These are phyloP conservation scores for Pichia sp. DNA, from an alignment of 1,139 yeast species.

Conservation along the genomic window DNA sequence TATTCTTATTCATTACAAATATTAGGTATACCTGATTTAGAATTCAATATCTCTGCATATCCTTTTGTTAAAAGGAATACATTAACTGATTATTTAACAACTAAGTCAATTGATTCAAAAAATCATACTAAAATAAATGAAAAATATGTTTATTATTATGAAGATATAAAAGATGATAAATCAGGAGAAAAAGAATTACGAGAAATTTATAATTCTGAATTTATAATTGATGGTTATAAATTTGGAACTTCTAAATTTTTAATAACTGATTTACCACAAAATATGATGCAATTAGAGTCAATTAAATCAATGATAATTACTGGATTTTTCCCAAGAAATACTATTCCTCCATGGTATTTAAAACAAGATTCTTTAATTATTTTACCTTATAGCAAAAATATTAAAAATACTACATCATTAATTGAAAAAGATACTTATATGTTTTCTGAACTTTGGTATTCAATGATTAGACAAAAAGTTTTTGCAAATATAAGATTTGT, in stretches of 20 bases:
- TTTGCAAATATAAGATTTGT: slow-evolving; percentile 62
- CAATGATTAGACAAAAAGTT: slow-evolving; percentile 43
- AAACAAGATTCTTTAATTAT: slow-evolving; percentile 58
- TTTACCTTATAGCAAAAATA: slow-evolving; percentile 26
- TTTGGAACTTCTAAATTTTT: slow-evolving; percentile 11
- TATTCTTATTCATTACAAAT: slow-evolving; percentile 5
- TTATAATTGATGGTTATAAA: slow-evolving; percentile 8
- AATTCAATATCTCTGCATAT: slow-evolving; percentile 11
- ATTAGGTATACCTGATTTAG: slow-evolving; percentile 8
- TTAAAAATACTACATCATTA: not conserved
- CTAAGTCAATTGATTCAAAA: slow-evolving; percentile 3
- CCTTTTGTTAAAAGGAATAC: slow-evolving; percentile 13
- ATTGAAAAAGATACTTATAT: slow-evolving; percentile 36
- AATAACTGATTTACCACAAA: slow-evolving; percentile 6
- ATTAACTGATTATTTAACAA: slow-evolving; percentile 9
- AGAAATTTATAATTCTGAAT: slow-evolving; percentile 3
- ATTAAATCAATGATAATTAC: slow-evolving; percentile 31
- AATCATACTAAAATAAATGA: slow-evolving; percentile 1
- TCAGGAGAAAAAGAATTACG: slow-evolving; percentile 1
- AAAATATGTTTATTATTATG: slow-evolving; percentile 1
- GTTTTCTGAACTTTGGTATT: slow-evolving; percentile 49
- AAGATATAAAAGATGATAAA: slow-evolving; percentile 1
- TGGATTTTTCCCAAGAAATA: slow-evolving; percentile 45
- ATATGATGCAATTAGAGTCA: slow-evolving; percentile 4
- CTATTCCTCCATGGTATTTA: slow-evolving; percentile 53